phyloP scores from a whole-genome alignment of 305 asterid genomes.

The Stenogyne calaminthoides region DNA sequence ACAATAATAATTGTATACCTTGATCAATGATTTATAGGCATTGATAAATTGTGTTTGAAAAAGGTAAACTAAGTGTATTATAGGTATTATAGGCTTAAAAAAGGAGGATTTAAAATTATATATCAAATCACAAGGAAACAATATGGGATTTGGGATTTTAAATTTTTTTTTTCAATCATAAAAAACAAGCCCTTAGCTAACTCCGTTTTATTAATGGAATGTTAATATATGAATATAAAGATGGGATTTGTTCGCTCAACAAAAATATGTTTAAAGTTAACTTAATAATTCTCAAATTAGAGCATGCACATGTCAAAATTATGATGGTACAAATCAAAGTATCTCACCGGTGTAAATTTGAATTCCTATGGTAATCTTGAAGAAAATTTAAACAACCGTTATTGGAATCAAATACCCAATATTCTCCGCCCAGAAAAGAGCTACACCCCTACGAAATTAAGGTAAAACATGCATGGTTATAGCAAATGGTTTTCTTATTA shows the following conservation, averaged over 20 bases:
- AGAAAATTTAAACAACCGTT: conserved; percentile 92
- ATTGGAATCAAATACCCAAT: conserved; percentile 97
- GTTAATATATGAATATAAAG: neutral
- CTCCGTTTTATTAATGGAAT: too few relatives aligned
- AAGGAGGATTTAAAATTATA: too few relatives aligned
- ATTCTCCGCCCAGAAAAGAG: conserved; percentile 91
- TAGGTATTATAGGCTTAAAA: too few relatives aligned
- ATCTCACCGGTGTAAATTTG: conserved; percentile 89
- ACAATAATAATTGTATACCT: too few relatives aligned
- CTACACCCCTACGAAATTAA: conserved; percentile 72
- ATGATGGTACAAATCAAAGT: neutral
- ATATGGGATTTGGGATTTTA: too few relatives aligned
- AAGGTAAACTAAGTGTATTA: too few relatives aligned
- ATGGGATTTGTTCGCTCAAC: neutral
- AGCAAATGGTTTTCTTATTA: conserved; percentile 17
- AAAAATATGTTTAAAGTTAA: neutral
- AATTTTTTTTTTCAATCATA: too few relatives aligned
- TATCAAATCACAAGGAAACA: too few relatives aligned
- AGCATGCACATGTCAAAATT: neutral
- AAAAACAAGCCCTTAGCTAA: too few relatives aligned
- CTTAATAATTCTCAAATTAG: neutral
- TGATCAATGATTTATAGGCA: too few relatives aligned
- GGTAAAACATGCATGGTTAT: conserved; percentile 17
- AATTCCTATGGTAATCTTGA: conserved; percentile 89
- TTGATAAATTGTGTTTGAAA: too few relatives aligned